phyloP scores from a whole-genome alignment of 163 green algal genomes.

The Chlamydomonas reinhardtii region DNA sequence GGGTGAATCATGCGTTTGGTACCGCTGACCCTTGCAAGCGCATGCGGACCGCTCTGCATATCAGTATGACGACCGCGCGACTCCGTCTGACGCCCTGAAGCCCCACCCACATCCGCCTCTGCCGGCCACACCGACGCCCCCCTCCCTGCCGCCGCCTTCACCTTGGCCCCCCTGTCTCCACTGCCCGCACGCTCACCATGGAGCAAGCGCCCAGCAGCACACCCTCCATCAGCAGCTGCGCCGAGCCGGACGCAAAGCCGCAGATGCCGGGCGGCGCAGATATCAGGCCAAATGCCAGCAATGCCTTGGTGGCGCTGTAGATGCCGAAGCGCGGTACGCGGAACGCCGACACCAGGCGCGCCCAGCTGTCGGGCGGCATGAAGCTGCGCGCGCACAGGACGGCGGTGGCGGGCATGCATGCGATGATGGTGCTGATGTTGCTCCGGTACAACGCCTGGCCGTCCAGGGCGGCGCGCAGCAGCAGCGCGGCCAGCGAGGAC shows the following conservation, averaged over 20 bases:
- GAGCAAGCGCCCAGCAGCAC: neutral
- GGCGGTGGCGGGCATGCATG: neutral
- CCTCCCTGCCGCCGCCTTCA: too few species aligned
- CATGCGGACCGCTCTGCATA: too few species aligned
- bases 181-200: neutral
- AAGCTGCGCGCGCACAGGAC: neutral
- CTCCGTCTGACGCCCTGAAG: too few species aligned
- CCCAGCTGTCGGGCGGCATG: neutral
- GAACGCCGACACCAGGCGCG: neutral
- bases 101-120: too few species aligned
- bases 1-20: too few species aligned
- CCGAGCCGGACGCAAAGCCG: neutral
- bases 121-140: too few species aligned
- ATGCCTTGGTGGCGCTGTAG: constrained; percentile 3
- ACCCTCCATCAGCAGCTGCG: constrained; percentile 20
- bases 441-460: neutral
- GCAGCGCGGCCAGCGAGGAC: neutral
- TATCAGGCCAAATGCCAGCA: neutral
- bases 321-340: neutral
- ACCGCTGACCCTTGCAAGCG: too few species aligned
- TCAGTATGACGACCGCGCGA: too few species aligned
- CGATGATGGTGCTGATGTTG: neutral
- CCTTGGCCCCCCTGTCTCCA: neutral
- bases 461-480: neutral
- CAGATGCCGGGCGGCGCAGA: neutral